These are phyloP conservation scores for Helichrysum umbraculigerum DNA, from an alignment of 129 eudicot genomes.

Conservation along the genomic window DNA sequence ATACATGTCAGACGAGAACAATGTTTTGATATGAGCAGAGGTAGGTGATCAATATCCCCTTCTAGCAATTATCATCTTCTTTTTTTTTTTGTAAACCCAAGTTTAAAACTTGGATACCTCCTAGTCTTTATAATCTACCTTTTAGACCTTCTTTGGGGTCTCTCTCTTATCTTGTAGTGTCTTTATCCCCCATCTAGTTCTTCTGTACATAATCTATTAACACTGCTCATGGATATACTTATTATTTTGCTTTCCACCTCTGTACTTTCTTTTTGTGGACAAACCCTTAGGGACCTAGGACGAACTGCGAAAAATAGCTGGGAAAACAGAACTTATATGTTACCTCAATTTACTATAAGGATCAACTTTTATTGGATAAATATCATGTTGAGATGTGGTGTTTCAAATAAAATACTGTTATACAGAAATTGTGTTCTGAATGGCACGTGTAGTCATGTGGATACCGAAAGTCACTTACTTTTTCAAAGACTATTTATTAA, in stretches of 20 bases:
- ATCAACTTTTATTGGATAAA: neutral
- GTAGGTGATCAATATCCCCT: neutral
- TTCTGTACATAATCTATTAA: neutral
- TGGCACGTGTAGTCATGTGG: neutral
- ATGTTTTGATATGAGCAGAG: neutral
- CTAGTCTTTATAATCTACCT: neutral
- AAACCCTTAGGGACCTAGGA: neutral
- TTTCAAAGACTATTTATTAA: neutral
- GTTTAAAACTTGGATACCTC: neutral
- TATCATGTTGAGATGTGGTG: neutral
- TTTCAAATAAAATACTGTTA: neutral
- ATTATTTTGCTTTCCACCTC: too few relatives aligned
- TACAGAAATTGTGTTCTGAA: neutral
- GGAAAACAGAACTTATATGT: neutral
- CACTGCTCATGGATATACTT: too few relatives aligned
- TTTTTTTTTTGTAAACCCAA: neutral
- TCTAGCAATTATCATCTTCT: neutral
- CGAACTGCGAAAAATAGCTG: neutral
- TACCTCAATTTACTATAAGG: neutral
- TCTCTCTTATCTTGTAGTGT: neutral
- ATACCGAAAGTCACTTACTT: neutral
- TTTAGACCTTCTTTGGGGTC: neutral
- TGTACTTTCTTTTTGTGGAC: neutral
- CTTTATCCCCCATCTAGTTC: neutral
- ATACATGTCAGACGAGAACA: neutral